Conservation (phyloP, 2,329 filamentous ascomycete genomes). For the Tricladium varicosporioides region DNA sequence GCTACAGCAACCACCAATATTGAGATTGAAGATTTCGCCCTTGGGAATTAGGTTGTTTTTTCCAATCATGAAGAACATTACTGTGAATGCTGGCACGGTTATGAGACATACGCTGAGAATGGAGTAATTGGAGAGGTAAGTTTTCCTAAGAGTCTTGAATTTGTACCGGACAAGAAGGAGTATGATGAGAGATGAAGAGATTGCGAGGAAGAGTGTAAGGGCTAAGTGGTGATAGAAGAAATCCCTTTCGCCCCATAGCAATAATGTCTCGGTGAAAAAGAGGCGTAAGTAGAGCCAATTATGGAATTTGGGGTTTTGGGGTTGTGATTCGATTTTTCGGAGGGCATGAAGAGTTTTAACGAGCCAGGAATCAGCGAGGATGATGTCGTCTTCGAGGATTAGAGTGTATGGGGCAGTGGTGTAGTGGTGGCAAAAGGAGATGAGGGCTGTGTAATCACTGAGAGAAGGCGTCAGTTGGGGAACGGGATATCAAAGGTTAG, state of each 20-base stretch:
- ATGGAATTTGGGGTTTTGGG: not conserved
- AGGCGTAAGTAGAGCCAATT: conserved; percentile 23
- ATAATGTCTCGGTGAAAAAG: conserved; percentile 24
- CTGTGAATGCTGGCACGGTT: conserved; percentile 14
- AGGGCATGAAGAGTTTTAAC: conserved; percentile 27
- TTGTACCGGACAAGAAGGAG: not conserved
- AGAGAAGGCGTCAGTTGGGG: not conserved
- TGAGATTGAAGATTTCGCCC: conserved; percentile 13
- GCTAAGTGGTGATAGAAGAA: conserved; percentile 12
- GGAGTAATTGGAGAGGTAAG: conserved; percentile 2
- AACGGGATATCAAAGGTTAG: not conserved
- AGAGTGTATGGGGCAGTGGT: conserved; percentile 34
- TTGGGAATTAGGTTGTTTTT: conserved; percentile 18
- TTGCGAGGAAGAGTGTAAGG: not conserved
- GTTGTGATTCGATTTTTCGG: conserved; percentile 10
- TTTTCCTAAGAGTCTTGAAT: not conserved
- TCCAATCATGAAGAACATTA: conserved; percentile 17
- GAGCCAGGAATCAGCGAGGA: conserved; percentile 38
- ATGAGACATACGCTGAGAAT: conserved; percentile 7
- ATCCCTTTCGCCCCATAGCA: conserved; percentile 14
- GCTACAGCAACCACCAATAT: conserved; percentile 21
- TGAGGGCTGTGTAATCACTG: conserved; percentile 34
- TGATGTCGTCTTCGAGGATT: conserved; percentile 39
- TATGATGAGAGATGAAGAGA: not conserved
- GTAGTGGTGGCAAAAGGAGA: conserved; percentile 31